phyloP scores from a whole-genome alignment of 345 rosid species.

The Erucastrum elatum region DNA sequence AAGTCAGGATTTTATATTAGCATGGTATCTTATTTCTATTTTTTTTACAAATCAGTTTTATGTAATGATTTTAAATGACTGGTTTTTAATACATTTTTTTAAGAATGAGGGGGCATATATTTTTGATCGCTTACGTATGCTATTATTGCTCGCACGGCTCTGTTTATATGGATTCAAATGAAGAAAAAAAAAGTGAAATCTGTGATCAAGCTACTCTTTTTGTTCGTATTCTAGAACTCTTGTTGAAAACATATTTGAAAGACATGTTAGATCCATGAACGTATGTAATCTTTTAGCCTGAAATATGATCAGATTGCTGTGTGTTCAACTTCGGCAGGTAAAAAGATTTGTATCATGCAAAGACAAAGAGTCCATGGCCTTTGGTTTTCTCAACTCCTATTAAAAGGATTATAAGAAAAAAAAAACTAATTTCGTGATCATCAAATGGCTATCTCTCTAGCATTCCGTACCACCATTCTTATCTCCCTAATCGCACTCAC shows the following conservation, averaged over 20 bases:
- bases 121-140: no score
- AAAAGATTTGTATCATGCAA: not conserved
- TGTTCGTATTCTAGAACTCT: no score
- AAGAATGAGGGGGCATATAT: no score
- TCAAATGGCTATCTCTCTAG: constrained; percentile 25
- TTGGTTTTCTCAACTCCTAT: not conserved
- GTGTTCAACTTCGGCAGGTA: not conserved
- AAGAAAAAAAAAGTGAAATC: no score
- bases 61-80: no score
- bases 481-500: not conserved
- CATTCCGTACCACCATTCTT: not conserved
- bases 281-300: not conserved
- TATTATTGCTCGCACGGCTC: no score
- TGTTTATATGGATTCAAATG: no score
- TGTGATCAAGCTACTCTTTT: no score
- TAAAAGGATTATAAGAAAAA: not conserved
- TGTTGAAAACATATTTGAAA: constrained; percentile 11
- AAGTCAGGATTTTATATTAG: no score
- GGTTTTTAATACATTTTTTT: no score
- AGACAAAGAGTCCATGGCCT: constrained; percentile 5
- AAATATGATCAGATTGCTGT: constrained; percentile 5
- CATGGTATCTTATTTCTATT: no score
- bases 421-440: not conserved
- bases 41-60: no score
- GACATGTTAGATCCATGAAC: not conserved